phyloP scores from a whole-genome alignment of 139 green algal genomes.

The Nannochloris sp. region DNA sequence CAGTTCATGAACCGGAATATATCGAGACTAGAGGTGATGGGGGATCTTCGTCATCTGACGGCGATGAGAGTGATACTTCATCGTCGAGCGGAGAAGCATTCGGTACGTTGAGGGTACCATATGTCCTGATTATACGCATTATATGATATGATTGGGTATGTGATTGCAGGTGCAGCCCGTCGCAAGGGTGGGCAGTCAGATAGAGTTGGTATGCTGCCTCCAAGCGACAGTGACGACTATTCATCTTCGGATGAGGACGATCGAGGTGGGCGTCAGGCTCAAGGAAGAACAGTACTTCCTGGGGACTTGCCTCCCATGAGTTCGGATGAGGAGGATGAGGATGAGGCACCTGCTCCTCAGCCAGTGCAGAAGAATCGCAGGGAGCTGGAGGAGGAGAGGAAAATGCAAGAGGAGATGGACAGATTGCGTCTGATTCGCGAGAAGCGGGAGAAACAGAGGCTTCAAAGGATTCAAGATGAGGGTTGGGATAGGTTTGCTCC shows the following conservation, averaged over 20 bases:
- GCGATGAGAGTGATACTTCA: too few species aligned
- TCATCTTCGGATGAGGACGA: constrained; percentile 9
- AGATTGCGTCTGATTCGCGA: constrained; percentile 63
- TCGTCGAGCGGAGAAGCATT: too few species aligned
- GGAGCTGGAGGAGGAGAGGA: constrained; percentile 38
- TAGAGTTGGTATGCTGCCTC: constrained; percentile 64
- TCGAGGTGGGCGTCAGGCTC: not conserved
- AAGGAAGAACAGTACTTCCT: constrained; percentile 43
- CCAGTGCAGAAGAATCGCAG: not conserved
- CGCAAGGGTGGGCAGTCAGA: constrained; percentile 35
- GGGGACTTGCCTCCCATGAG: constrained; percentile 56
- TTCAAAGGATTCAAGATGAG: constrained; percentile 57
- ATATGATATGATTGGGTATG: not conserved
- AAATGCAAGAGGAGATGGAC: constrained; percentile 63
- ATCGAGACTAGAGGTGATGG: not conserved
- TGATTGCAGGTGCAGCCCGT: not conserved
- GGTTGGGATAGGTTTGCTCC: constrained; percentile 70
- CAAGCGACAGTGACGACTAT: constrained; percentile 48
- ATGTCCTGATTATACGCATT: too few species aligned
- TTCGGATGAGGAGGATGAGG: constrained; percentile 11
- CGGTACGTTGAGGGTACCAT: too few species aligned
- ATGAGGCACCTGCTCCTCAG: constrained; percentile 8
- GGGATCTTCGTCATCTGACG: not conserved
- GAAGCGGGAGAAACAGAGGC: constrained; percentile 60
- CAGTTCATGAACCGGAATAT: not conserved